These are phyloP conservation scores for Ettlia oleoabundans DNA, from an alignment of 139 green algal genomes.

Conservation along the genomic window DNA sequence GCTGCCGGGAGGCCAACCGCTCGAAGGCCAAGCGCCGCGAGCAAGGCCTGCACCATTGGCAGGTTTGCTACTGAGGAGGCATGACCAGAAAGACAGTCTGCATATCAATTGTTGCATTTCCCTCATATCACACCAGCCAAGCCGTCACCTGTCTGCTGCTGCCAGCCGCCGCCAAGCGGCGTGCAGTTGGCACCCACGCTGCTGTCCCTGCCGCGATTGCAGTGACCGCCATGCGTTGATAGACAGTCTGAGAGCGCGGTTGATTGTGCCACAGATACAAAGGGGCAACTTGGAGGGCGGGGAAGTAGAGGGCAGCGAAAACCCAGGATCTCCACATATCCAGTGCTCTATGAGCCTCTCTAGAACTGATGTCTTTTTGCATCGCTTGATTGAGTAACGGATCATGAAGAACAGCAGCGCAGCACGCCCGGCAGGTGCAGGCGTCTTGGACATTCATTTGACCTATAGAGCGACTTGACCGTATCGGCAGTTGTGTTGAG, in stretches of 20 bases:
- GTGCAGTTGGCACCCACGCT: constrained; percentile 28
- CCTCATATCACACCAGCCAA: too few species aligned
- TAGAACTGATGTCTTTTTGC: too few species aligned
- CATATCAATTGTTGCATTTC: too few species aligned
- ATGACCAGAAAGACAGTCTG: too few species aligned
- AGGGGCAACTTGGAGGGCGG: constrained; percentile 21
- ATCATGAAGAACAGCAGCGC: too few species aligned
- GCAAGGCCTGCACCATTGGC: background rate
- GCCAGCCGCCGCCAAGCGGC: background rate
- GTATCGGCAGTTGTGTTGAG: too few species aligned
- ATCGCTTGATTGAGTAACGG: too few species aligned
- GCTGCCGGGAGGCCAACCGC: constrained; percentile 24
- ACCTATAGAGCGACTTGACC: too few species aligned
- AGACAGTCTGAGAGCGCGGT: constrained; percentile 10
- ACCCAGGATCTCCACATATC: background rate
- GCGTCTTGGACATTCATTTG: too few species aligned
- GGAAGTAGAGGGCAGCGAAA: constrained; percentile 24
- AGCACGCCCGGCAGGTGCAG: too few species aligned
- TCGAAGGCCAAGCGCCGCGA: constrained; percentile 48
- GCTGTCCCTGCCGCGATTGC: background rate
- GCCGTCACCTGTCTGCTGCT: background rate
- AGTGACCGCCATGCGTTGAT: constrained; percentile 6
- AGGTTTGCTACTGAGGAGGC: background rate
- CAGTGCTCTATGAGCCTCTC: too few species aligned
- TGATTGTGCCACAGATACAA: constrained; percentile 28